Evolutionary conservation across 495 filamentous ascomycete species (phyloP).

Genomic region (Oidiodendron maius): DNA sequence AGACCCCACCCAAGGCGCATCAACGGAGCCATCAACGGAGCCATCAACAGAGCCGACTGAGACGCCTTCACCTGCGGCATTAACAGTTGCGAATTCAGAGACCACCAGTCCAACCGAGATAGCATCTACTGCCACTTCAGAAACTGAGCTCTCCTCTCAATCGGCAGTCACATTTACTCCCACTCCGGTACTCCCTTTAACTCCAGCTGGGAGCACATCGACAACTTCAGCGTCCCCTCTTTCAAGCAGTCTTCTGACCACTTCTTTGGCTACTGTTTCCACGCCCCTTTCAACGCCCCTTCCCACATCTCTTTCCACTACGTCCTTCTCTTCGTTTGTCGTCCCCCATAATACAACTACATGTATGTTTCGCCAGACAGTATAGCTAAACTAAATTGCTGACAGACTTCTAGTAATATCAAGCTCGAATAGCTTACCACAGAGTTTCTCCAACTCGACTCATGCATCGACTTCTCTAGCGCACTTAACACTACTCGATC

Average conservation of each 20-base stretch:
- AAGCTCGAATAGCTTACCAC: slow-evolving; percentile 25
- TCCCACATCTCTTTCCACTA: no score
- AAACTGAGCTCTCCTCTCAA: slow-evolving; percentile 6
- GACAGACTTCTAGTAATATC: slow-evolving; percentile 11
- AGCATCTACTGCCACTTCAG: slow-evolving; percentile 9
- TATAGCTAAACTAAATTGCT: neutral
- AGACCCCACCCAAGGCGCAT: no score
- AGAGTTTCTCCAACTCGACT: slow-evolving; percentile 35
- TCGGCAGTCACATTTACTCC: slow-evolving; percentile 15
- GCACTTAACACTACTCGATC: no score
- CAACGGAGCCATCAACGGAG: no score
- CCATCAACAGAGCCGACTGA: neutral
- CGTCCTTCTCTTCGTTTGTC: slow-evolving; percentile 36
- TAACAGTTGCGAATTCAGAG: neutral
- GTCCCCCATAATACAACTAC: slow-evolving; percentile 36
- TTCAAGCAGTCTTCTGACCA: no score
- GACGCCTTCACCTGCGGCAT: neutral
- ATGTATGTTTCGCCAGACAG: slow-evolving; percentile 24
- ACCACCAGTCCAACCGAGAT: slow-evolving; percentile 16
- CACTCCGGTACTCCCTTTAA: slow-evolving; percentile 15
- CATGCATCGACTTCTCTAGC: no score
- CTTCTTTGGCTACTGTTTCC: no score
- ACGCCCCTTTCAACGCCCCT: no score
- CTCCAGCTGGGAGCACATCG: slow-evolving; percentile 26
- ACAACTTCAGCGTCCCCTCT: slow-evolving; percentile 47